Evolutionary conservation across 768 basidiomycete species (phyloP).

Genomic region (Russula dissimulans): DNA sequence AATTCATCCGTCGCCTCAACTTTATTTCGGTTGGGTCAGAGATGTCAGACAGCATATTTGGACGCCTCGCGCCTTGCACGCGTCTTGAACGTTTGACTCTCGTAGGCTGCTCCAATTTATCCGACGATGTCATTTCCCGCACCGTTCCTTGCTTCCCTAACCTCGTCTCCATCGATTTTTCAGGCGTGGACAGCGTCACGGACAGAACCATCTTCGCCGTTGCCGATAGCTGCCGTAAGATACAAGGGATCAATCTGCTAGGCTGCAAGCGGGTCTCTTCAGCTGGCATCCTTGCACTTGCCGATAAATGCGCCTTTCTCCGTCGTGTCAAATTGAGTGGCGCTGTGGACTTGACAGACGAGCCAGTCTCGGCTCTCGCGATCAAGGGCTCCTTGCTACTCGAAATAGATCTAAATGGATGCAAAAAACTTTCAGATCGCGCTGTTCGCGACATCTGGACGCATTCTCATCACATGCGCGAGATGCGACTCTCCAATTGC

Average conservation of each 20-base stretch:
- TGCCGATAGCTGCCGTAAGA: conserved; percentile 54
- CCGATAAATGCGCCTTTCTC: conserved; percentile 62
- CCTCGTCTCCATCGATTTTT: conserved; percentile 80
- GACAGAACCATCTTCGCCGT: conserved; percentile 67
- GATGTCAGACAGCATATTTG: conserved; percentile 67
- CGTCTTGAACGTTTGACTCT: conserved; percentile 85
- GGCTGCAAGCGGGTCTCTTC: conserved; percentile 80
- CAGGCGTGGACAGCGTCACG: conserved; percentile 56
- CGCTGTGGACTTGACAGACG: conserved; percentile 66
- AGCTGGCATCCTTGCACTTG: conserved; percentile 65
- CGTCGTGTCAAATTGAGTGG: conserved; percentile 86
- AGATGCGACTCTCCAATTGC: conserved; percentile 81
- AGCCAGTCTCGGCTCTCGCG: conserved; percentile 65
- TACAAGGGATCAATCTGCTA: conserved; percentile 89
- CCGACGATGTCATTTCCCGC: conserved; percentile 50
- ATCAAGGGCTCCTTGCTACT: conserved; percentile 76
- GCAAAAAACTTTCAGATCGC: conserved; percentile 65
- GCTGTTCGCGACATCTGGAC: conserved; percentile 80
- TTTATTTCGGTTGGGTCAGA: conserved; percentile 62
- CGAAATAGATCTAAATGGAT: conserved; percentile 88
- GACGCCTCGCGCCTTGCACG: conserved; percentile 61
- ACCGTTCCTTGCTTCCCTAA: conserved; percentile 66
- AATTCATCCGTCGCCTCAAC: conserved; percentile 86
- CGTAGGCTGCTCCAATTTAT: conserved; percentile 63
- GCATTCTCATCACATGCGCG: conserved; percentile 74